Conservation (phyloP, 257 asterid genomes). For the Solanum piurae region DNA sequence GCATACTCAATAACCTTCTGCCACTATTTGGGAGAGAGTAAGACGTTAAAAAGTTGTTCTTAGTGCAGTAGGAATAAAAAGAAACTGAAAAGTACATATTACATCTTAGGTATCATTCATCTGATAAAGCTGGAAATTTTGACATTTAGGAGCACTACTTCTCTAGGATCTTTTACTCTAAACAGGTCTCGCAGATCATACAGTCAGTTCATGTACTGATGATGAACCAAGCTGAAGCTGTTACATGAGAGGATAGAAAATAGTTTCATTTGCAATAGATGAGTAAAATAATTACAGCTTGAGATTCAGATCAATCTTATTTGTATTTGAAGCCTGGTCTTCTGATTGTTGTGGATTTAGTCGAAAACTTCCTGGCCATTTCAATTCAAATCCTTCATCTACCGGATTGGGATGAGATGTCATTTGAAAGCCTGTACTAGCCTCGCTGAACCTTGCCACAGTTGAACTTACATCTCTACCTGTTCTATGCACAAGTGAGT, state of each 20-base stretch:
- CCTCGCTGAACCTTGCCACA: conserved; percentile 30
- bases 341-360: conserved; percentile 29
- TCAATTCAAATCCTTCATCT: conserved; percentile 28
- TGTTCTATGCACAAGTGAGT: conserved; percentile 56
- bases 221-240: conserved; percentile 1
- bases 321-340: conserved; percentile 31
- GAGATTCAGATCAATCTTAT: conserved; percentile 69
- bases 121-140: background rate
- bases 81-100: conserved; percentile 1
- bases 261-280: background rate
- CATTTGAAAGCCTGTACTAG: conserved; percentile 27
- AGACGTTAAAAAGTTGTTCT: background rate
- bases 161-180: background rate
- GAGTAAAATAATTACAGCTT: conserved; percentile 33
- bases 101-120: background rate
- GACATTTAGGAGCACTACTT: background rate
- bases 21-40: background rate
- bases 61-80: background rate
- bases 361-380: conserved; percentile 93
- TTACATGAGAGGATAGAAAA: background rate
- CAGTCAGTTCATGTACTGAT: background rate
- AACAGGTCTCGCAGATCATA: background rate
- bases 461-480: conserved; percentile 27
- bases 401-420: conserved; percentile 19
- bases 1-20: background rate